Evolutionary conservation across 208 protist genomes (phyloP).

Genomic region (Leishmania braziliensis): DNA sequence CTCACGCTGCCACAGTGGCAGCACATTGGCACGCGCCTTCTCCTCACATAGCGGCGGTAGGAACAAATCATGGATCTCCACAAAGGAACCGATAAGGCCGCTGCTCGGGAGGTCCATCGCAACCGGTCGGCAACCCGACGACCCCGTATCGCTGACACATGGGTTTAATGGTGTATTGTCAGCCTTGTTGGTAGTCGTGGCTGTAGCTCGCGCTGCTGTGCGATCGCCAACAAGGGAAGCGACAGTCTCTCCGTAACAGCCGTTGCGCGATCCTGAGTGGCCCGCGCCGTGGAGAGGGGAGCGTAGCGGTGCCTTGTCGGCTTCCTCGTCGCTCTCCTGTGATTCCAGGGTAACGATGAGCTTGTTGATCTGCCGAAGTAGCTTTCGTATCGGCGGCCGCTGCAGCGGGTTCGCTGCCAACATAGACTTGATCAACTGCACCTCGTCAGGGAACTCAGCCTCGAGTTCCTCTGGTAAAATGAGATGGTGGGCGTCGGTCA

Average conservation of each 20-base stretch:
- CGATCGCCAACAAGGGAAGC: background rate
- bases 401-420: conserved; percentile 32
- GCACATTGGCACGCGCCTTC: background rate
- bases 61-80: background rate
- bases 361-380: conserved; percentile 36
- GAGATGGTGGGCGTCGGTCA: conserved; percentile 57
- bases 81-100: no score
- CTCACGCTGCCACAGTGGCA: background rate
- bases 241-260: background rate
- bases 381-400: conserved; percentile 35
- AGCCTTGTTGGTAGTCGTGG: no score
- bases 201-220: background rate
- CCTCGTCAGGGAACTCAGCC: conserved; percentile 52
- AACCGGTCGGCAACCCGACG: background rate
- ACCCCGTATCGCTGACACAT: no score
- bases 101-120: background rate
- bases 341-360: conserved; percentile 32
- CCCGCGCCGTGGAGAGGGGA: background rate
- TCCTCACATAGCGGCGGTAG: background rate
- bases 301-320: background rate
- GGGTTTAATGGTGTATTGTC: background rate
- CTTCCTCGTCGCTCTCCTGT: conserved; percentile 27
- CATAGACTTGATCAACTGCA: conserved; percentile 50
- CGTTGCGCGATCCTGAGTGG: background rate
- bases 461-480: conserved; percentile 42